A percentile compares a stretch with the other conserved stretches of the same genome.
Conservation (phyloP, 1,284 basidiomycete species). For the Cystobasidiaceae sp. region DNA sequence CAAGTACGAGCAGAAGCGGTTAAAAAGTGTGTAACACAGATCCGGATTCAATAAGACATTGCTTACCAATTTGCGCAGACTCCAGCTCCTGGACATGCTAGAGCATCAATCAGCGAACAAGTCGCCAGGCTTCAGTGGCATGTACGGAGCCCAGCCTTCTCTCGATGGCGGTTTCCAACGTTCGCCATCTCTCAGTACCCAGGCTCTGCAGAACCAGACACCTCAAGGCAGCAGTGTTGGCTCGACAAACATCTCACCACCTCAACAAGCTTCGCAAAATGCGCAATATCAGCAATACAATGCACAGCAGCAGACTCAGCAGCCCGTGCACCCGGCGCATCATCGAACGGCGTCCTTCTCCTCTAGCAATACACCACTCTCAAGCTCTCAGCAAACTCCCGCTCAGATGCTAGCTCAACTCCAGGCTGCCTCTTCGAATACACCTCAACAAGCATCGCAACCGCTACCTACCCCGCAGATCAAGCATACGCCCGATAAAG, state of each 20-base stretch:
- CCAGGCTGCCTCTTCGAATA: background rate
- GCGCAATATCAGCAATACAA: background rate
- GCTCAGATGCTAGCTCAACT: background rate
- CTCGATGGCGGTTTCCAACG: background rate
- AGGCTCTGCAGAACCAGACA: background rate
- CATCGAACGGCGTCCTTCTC: conserved; percentile 4
- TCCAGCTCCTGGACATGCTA: conserved; percentile 24
- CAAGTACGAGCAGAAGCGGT: conserved; percentile 25
- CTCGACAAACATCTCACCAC: background rate
- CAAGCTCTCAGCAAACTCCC: background rate
- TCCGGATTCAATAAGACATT: background rate
- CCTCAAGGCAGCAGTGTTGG: background rate
- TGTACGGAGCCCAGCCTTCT: background rate
- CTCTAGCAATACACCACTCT: background rate
- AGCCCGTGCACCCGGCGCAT: background rate
- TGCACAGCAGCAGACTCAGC: background rate
- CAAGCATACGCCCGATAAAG: background rate
- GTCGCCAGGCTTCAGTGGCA: background rate
- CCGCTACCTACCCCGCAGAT: background rate
- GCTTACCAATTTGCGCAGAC: background rate
- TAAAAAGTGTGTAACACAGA: conserved; percentile 2
- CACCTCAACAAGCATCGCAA: background rate
- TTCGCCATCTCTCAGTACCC: background rate
- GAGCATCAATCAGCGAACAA: background rate
- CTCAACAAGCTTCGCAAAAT: too few relatives aligned